Conservation (phyloP, 2,329 filamentous ascomycete species). For the Phaeosphaeriaceae sp. region DNA sequence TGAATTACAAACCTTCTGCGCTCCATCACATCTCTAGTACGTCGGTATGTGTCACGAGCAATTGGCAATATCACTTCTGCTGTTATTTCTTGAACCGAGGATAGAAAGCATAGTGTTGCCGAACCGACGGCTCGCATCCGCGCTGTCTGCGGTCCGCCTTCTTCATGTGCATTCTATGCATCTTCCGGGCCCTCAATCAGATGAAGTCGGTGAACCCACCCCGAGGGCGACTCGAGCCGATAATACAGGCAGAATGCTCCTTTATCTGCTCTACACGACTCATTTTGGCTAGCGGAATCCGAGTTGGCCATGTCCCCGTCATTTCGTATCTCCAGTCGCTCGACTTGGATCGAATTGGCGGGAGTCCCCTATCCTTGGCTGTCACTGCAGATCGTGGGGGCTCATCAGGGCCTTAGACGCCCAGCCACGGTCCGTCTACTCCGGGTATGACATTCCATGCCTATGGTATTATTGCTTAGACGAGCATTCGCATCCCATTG, state of each 20-base stretch:
- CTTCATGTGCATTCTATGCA: slow-evolving; percentile 21
- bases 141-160: slow-evolving; percentile 23
- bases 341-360: slow-evolving; percentile 17
- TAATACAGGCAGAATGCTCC: slow-evolving; percentile 15
- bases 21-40: background rate
- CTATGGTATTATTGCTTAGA: slow-evolving; percentile 10
- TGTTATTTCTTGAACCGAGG: background rate
- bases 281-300: slow-evolving; percentile 15
- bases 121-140: slow-evolving; percentile 10
- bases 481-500: slow-evolving; percentile 1
- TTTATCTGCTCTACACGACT: slow-evolving; percentile 9
- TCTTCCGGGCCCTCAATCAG: slow-evolving; percentile 20
- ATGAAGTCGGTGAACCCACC: slow-evolving; percentile 22
- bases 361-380: slow-evolving; percentile 33
- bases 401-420: slow-evolving; percentile 10
- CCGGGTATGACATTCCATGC: slow-evolving; percentile 24
- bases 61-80: slow-evolving; percentile 26
- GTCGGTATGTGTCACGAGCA: background rate
- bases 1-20: slow-evolving; percentile 7
- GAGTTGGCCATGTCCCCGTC: slow-evolving; percentile 24
- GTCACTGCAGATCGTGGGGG: slow-evolving; percentile 32
- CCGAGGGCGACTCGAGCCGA: slow-evolving; percentile 15
- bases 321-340: slow-evolving; percentile 30
- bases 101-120: slow-evolving; percentile 10
- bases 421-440: slow-evolving; percentile 26